Evolutionary conservation across 1,284 basidiomycete species (phyloP).

Genomic region (Xerocomus nothofagi): DNA sequence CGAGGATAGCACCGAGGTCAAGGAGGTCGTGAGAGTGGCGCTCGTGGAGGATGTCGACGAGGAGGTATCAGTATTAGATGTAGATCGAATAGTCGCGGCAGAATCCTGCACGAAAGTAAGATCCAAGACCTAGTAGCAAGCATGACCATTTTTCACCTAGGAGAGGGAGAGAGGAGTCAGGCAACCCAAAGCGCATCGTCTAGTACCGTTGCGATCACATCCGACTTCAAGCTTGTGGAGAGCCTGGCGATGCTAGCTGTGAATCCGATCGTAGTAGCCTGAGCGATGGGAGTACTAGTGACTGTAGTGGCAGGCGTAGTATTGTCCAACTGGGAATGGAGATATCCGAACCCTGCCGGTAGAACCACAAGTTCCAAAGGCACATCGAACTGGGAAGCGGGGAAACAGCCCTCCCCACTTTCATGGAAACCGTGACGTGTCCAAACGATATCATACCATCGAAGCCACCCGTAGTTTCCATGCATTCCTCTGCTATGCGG

Average conservation of each 20-base stretch:
- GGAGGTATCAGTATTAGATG: not conserved
- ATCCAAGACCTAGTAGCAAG: not conserved
- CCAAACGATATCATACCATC: constrained; percentile 1
- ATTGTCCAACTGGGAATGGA: constrained; percentile 4
- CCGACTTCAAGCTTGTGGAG: constrained; percentile 1
- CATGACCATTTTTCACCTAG: not conserved
- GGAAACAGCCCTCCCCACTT: not conserved
- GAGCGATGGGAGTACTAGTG: not conserved
- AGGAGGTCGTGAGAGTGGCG: not conserved
- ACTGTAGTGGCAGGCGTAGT: not conserved
- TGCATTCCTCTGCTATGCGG: not conserved
- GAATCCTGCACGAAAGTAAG: not conserved
- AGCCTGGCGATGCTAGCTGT: not conserved
- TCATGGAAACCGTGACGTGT: not conserved
- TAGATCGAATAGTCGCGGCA: not conserved
- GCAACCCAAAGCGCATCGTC: constrained; percentile 4
- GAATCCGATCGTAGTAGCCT: not conserved
- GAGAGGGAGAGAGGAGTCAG: too few species aligned
- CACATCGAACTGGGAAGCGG: constrained; percentile 1
- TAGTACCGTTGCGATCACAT: not conserved
- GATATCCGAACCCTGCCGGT: not conserved
- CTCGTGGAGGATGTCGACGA: not conserved
- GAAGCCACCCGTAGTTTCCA: constrained; percentile 1
- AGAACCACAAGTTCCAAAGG: constrained; percentile 5
- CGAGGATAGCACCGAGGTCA: not conserved